A percentile compares a stretch with the other conserved stretches of the same genome.
Evolutionary conservation across 345 rosid species (phyloP).

Genomic region (Ceriops decandra): DNA sequence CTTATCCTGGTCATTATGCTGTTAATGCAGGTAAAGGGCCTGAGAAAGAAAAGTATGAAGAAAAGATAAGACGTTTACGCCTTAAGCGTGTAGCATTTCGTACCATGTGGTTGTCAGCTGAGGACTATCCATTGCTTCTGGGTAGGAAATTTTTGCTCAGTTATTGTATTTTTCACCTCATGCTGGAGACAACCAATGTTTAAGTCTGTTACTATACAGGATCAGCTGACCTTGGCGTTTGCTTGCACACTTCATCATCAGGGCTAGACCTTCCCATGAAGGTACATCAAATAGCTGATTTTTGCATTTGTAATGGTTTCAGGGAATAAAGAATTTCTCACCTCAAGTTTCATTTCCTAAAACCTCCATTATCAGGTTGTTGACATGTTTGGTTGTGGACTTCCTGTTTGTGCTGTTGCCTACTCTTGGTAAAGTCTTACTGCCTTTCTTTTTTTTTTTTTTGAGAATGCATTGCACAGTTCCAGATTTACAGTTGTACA

Average conservation of each 20-base stretch:
- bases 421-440: constrained; percentile 70
- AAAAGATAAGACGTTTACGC: constrained; percentile 66
- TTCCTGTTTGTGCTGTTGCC: constrained; percentile 93
- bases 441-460: not conserved
- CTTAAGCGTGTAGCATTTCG: constrained; percentile 89
- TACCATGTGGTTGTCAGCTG: constrained; percentile 94
- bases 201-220: constrained; percentile 36
- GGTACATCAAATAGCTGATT: constrained; percentile 28
- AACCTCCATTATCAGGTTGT: constrained; percentile 53
- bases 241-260: constrained; percentile 96
- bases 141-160: constrained; percentile 30
- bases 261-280: constrained; percentile 98
- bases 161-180: not conserved
- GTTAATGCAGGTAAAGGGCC: constrained; percentile 81
- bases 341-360: not conserved
- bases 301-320: not conserved
- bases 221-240: constrained; percentile 91
- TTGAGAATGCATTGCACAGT: not conserved
- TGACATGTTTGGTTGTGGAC: constrained; percentile 98
- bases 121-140: constrained; percentile 89
- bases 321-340: not conserved
- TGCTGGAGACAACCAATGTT: not conserved
- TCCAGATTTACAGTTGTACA: not conserved
- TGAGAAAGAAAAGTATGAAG: constrained; percentile 80
- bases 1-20: constrained; percentile 3